Evolutionary conservation across 352 stramenopile genomes (phyloP), one percentile per base, ranked within the genome.

Genomic region (Pythium sp.): DNA sequence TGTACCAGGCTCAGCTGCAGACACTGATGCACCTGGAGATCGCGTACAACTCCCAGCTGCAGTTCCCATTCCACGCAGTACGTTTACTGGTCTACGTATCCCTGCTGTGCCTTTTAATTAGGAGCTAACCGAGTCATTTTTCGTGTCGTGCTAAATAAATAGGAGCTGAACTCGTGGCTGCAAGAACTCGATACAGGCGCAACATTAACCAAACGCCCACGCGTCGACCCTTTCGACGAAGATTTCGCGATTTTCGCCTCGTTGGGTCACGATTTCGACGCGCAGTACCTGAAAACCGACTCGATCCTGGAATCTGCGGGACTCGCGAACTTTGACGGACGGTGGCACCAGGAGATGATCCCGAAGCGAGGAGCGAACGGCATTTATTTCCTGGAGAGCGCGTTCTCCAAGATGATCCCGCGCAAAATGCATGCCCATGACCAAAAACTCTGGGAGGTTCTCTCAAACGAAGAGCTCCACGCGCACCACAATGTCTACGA

Each of bases 221-320:
- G 63, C 14, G 5, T 43, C 53, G 38, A 68, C 34, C 63, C 53
- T 18, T 57, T 68, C 51, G 49, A 46, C 26, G 63, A 43, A 1
- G 47, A 66, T 32, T 26, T 43, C 38, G 61, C 47, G 30, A 71
- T 79, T 53, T 81, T 79, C 51, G 65, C 73, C 12, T 62, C 41
- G 34, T 38, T 68, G 26, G 63, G 53, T 14, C 63, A 46, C 24
- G 51, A 55, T 32, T 68, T 78, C 8, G 59, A 73, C 20, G 65
- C 66, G 41, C 74, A 74, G 64, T 74, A 76, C 57, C 53, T 58
- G 38, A 62, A 78, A 26, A 72, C 64, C 2, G 54, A 78, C 22
- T 54, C 24, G 49, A 62, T 78, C n/a, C 73, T 77, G 30, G 63
- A 46, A 32, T 60, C 74, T 14, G 55, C 28, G 3, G 74, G 74